These are phyloP conservation scores for Trichoderma guizhouense DNA, from an alignment of 2,329 filamentous ascomycete species.

Conservation along the genomic window DNA sequence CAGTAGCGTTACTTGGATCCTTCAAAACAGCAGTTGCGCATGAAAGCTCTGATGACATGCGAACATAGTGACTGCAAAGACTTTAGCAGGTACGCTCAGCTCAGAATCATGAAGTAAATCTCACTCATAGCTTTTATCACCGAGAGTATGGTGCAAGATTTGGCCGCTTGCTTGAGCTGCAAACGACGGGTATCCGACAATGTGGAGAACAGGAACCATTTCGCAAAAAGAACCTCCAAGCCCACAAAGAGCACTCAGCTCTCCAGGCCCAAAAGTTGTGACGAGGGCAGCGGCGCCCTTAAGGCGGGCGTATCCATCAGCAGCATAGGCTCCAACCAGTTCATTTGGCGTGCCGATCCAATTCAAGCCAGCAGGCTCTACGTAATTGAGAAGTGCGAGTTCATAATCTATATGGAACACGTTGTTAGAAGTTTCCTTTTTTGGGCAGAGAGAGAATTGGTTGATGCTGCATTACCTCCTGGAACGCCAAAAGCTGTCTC, in stretches of 20 bases:
- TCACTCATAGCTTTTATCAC: neutral
- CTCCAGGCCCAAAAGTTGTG: constrained; percentile 11
- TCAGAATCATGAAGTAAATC: neutral
- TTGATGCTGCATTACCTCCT: neutral
- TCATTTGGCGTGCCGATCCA: constrained; percentile 12
- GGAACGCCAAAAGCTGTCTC: constrained; percentile 10
- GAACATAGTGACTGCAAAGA: neutral
- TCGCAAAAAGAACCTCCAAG: constrained; percentile 1
- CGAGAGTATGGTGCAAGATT: constrained; percentile 10
- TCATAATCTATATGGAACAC: neutral
- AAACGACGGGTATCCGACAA: constrained; percentile 4
- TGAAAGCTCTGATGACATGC: neutral
- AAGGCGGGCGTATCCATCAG: constrained; percentile 11
- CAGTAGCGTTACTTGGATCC: neutral
- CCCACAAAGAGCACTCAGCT: constrained; percentile 1
- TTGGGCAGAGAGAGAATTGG: neutral
- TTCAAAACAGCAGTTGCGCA: constrained; percentile 5
- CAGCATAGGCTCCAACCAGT: constrained; percentile 5
- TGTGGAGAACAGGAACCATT: constrained; percentile 8
- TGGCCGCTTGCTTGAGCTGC: neutral
- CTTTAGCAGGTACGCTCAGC: neutral
- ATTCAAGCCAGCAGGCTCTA: neutral
- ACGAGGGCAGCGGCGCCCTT: neutral
- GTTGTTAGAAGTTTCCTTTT: neutral
- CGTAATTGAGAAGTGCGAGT: neutral